These are phyloP conservation scores for Heliamphora pulchella DNA, from an alignment of 179 eudicot species.

Conservation along the genomic window DNA sequence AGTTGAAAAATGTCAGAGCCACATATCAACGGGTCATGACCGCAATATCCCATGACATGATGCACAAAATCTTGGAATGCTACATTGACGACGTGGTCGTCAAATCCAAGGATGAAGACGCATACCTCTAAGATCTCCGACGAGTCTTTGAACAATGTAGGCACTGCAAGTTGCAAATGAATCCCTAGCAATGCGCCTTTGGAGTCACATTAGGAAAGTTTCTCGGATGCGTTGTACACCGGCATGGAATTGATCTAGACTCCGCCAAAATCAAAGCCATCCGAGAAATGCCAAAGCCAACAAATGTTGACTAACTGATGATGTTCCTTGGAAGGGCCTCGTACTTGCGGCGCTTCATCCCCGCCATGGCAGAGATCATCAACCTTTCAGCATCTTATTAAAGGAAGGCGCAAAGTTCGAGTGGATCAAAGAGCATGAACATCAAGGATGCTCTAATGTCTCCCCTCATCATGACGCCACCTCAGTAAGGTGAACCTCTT, in stretches of 20 bases:
- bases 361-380: not conserved
- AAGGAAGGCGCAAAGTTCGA: not conserved
- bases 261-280: not conserved
- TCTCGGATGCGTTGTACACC: not conserved
- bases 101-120: not conserved
- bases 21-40: not conserved
- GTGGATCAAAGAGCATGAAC: not conserved
- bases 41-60: not conserved
- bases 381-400: not conserved
- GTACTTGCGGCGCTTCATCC: not conserved
- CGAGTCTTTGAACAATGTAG: not conserved
- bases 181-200: not conserved
- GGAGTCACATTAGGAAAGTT: not conserved
- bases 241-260: not conserved
- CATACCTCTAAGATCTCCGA: not conserved
- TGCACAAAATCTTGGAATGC: not conserved
- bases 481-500: not conserved
- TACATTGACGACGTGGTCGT: slow-evolving; percentile 1
- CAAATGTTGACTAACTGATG: not conserved
- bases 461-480: not conserved
- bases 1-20: not conserved
- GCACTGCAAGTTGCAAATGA: too few relatives aligned
- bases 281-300: not conserved
- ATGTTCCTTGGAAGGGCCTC: not conserved
- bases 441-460: not conserved